These are phyloP conservation scores for Paracoccidioides brasiliensis DNA, from an alignment of 2,329 filamentous ascomycete genomes.

Conservation along the genomic window DNA sequence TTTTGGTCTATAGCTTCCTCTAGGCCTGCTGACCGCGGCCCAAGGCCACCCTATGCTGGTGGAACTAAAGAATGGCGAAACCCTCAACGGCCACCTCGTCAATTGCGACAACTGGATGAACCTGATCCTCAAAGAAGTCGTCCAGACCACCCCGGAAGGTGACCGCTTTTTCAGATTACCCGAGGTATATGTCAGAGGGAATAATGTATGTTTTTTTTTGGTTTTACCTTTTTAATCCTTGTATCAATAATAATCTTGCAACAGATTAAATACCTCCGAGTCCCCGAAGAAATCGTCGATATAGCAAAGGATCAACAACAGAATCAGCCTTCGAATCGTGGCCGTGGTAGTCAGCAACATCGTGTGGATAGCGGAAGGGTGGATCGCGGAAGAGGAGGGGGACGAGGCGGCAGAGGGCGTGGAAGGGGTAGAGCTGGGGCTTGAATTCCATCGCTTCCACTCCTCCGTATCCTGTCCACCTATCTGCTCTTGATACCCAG, in stretches of 20 bases:
- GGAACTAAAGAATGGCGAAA: slow-evolving; percentile 95
- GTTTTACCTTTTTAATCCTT: not conserved
- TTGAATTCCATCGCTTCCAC: slow-evolving; percentile 9
- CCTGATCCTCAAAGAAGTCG: slow-evolving; percentile 88
- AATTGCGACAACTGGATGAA: slow-evolving; percentile 99
- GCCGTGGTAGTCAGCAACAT: slow-evolving; percentile 25
- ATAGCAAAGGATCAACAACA: slow-evolving; percentile 86
- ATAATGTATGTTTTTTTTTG: slow-evolving; percentile 58
- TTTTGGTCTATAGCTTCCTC: slow-evolving; percentile 40
- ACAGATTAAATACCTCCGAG: slow-evolving; percentile 94
- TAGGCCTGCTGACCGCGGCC: slow-evolving; percentile 81
- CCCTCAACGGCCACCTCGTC: slow-evolving; percentile 88
- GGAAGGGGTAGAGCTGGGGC: slow-evolving; percentile 30
- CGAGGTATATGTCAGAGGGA: slow-evolving; percentile 92
- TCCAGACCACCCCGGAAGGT: slow-evolving; percentile 89
- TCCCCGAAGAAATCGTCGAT: slow-evolving; percentile 94
- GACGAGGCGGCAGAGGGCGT: slow-evolving; percentile 32
- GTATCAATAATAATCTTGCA: too few relatives aligned
- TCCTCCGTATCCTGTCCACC: not conserved
- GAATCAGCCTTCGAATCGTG: slow-evolving; percentile 40
- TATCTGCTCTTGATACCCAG: not conserved
- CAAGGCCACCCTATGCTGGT: slow-evolving; percentile 97
- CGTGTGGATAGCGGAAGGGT: slow-evolving; percentile 24
- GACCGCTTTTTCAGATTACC: slow-evolving; percentile 86
- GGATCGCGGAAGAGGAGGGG: slow-evolving; percentile 29